These are phyloP conservation scores for Paxillus involutus DNA, from an alignment of 768 basidiomycete genomes.

Conservation along the genomic window DNA sequence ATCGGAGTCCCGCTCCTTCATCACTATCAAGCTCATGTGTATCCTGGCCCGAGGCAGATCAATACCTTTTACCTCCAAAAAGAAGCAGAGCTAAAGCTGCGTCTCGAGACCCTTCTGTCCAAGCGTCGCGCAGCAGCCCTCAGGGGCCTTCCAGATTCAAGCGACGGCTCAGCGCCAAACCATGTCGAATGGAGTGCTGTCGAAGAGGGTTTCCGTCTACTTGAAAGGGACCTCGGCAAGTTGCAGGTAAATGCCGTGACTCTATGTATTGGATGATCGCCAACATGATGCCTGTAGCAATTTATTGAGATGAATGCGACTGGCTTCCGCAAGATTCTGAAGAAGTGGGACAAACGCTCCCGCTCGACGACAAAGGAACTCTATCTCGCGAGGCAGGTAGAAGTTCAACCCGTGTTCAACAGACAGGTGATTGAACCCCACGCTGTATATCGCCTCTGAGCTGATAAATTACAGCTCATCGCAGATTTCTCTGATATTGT, in stretches of 20 bases:
- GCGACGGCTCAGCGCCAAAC: slow-evolving; percentile 51
- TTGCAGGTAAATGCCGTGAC: slow-evolving; percentile 64
- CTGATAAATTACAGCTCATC: slow-evolving; percentile 62
- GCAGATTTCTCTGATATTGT: slow-evolving; percentile 94
- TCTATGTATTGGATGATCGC: slow-evolving; percentile 8
- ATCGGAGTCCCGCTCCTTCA: slow-evolving; percentile 2
- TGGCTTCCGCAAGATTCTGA: slow-evolving; percentile 95
- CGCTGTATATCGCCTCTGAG: slow-evolving; percentile 7
- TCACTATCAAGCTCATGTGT: slow-evolving; percentile 3
- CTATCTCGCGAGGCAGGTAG: slow-evolving; percentile 93
- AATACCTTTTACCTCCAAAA: slow-evolving; percentile 98
- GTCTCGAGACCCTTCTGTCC: slow-evolving; percentile 89
- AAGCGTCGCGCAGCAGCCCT: slow-evolving; percentile 85
- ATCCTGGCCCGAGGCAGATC: slow-evolving; percentile 56
- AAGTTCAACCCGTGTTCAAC: slow-evolving; percentile 98
- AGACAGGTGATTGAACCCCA: slow-evolving; percentile 63
- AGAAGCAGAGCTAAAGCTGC: slow-evolving; percentile 89
- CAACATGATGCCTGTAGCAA: slow-evolving; percentile 53
- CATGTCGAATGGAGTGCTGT: slow-evolving; percentile 95
- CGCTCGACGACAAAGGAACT: slow-evolving; percentile 95
- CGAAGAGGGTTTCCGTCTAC: slow-evolving; percentile 91
- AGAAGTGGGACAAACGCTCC: slow-evolving; percentile 98
- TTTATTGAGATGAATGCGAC: slow-evolving; percentile 97
- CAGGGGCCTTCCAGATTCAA: slow-evolving; percentile 66
- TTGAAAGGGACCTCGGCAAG: slow-evolving; percentile 93